Evolutionary conservation across 192 early-diverging fungal species (phyloP).

Genomic region (Dissophora ornata): DNA sequence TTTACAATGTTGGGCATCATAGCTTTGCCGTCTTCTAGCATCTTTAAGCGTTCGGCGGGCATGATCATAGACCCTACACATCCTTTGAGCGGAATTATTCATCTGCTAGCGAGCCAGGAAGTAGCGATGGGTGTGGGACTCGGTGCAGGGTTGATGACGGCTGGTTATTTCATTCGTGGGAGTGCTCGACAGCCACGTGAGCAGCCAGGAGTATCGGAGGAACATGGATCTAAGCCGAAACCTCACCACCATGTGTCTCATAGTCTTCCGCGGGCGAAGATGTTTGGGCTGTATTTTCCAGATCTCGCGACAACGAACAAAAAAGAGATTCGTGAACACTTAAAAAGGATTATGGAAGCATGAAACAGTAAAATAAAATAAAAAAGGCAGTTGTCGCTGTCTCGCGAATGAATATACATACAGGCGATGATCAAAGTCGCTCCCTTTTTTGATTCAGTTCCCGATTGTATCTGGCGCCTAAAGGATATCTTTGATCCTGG

Average conservation of each 20-base stretch:
- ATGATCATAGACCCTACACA: background rate
- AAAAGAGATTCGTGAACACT: constrained; percentile 26
- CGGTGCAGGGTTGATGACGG: constrained; percentile 26
- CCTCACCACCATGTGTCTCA: background rate
- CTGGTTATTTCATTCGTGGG: constrained; percentile 32
- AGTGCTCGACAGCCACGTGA: constrained; percentile 14
- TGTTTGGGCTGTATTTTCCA: constrained; percentile 46
- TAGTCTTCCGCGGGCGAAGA: constrained; percentile 22
- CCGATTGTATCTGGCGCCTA: too few species aligned
- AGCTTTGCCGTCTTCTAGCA: constrained; percentile 17
- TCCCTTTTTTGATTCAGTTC: too few species aligned
- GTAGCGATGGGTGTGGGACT: constrained; percentile 35
- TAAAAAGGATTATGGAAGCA: constrained; percentile 1
- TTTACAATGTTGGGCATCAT: constrained; percentile 40
- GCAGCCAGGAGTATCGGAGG: background rate
- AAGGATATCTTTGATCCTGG: too few species aligned
- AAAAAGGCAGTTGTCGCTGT: background rate
- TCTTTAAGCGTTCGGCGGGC: background rate
- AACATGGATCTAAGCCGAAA: too few species aligned
- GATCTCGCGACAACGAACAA: constrained; percentile 41
- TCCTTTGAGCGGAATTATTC: constrained; percentile 15
- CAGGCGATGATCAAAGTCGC: too few species aligned
- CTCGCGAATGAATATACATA: too few species aligned
- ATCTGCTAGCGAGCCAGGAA: constrained; percentile 31
- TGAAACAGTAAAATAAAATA: background rate